Evolutionary conservation across 2,329 filamentous ascomycete species (phyloP).

Genomic region (Aspergillus eucalypticola): DNA sequence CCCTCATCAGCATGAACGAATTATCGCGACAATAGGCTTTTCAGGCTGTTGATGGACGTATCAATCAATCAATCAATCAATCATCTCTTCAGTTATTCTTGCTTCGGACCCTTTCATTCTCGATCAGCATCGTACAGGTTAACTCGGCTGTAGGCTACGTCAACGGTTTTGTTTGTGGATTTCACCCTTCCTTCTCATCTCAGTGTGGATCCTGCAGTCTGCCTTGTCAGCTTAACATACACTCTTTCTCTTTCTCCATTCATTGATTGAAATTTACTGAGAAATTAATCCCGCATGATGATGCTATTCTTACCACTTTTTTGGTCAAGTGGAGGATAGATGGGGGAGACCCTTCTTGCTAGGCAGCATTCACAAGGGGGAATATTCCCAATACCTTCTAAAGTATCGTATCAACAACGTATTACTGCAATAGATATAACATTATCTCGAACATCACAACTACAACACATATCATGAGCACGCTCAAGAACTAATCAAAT

Average conservation of each 20-base stretch:
- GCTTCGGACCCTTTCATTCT: neutral
- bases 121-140: too few species aligned
- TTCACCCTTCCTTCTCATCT: neutral
- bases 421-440: too few species aligned
- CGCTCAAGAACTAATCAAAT: neutral
- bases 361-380: neutral
- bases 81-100: neutral
- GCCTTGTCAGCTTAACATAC: neutral
- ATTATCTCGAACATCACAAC: too few species aligned
- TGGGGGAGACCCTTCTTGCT: neutral
- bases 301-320: too few species aligned
- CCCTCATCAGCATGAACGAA: neutral
- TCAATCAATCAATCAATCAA: neutral
- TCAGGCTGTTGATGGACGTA: neutral
- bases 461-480: too few species aligned
- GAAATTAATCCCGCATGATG: too few species aligned
- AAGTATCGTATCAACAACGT: too few species aligned
- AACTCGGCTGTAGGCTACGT: neutral
- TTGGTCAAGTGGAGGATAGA: too few species aligned
- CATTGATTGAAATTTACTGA: too few species aligned
- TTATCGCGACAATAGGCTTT: too few species aligned
- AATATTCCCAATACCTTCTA: too few species aligned
- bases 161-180: neutral
- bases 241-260: too few species aligned
- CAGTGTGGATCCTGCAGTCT: constrained; percentile 7